Percentiles rank a stretch among this genome's conserved stretches.
Evolutionary conservation across 1,139 yeast species (phyloP).

Genomic region (Geotrichum fermentans): DNA sequence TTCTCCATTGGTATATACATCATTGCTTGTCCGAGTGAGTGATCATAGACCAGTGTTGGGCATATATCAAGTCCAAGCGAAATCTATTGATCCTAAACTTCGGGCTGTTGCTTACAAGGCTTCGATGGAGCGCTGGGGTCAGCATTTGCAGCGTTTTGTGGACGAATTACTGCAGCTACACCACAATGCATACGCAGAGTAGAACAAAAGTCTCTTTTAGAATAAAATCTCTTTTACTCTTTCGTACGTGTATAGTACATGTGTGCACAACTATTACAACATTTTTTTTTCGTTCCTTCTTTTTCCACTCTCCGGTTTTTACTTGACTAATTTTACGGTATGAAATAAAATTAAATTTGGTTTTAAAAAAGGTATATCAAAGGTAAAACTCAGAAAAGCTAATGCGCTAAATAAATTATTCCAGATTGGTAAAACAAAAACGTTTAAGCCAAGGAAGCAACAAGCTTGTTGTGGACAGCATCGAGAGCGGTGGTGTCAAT

Average conservation of each 20-base stretch:
- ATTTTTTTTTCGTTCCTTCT: not conserved
- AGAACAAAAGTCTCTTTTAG: too few species aligned
- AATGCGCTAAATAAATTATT: not conserved
- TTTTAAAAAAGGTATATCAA: too few species aligned
- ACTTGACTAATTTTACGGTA: not conserved
- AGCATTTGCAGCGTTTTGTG: conserved; percentile 1
- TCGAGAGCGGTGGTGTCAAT: conserved; percentile 21
- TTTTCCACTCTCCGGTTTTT: not conserved
- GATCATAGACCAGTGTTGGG: conserved; percentile 93
- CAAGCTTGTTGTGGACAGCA: conserved; percentile 13
- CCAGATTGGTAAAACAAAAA: not conserved
- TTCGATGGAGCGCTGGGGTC: conserved; percentile 29
- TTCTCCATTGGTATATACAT: conserved; percentile 28
- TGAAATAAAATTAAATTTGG: not conserved
- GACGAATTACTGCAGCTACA: conserved; percentile 1
- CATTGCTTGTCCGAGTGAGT: conserved; percentile 51
- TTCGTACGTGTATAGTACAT: too few species aligned
- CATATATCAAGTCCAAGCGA: conserved; percentile 59
- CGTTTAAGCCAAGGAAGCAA: conserved; percentile 3
- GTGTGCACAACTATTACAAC: not conserved
- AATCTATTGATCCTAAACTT: conserved; percentile 55
- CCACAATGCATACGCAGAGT: not conserved
- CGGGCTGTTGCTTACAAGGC: conserved; percentile 49
- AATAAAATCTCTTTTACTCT: not conserved
- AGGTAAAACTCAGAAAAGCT: not conserved